phyloP scores from a whole-genome alignment of 2,329 filamentous ascomycete genomes.

The Aspergillus persii region DNA sequence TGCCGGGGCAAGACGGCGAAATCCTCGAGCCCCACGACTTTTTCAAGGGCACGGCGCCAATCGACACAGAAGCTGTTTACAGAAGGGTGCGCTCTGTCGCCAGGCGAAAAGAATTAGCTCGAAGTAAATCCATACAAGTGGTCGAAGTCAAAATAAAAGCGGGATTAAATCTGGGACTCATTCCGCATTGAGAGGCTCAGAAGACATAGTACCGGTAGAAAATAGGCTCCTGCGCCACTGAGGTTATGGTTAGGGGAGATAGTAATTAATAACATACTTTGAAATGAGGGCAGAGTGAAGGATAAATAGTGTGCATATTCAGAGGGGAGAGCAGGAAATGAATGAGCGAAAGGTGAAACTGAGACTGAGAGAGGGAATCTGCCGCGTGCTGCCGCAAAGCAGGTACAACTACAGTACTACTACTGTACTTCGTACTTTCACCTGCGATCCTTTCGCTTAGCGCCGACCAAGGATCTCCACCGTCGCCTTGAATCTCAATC shows the following conservation, averaged over 20 bases:
- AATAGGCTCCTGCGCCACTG: neutral
- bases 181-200: neutral
- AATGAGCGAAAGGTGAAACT: neutral
- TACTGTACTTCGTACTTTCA: too few species aligned
- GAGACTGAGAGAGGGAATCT: too few species aligned
- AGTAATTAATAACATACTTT: neutral
- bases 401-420: too few species aligned
- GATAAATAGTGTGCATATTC: neutral
- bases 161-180: neutral
- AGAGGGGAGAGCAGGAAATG: neutral
- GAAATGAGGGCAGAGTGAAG: neutral
- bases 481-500: too few species aligned
- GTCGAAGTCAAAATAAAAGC: neutral
- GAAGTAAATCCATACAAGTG: neutral
- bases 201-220: neutral
- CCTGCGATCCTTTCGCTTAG: neutral
- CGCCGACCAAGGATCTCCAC: neutral
- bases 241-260: neutral
- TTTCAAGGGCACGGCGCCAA: constrained; percentile 2
- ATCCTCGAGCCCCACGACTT: neutral
- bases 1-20: neutral
- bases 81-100: neutral
- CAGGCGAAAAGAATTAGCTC: neutral
- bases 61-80: neutral
- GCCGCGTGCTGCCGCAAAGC: too few species aligned